Evolutionary conservation across 345 rosid species (phyloP).

Genomic region (Clarkia xantiana): DNA sequence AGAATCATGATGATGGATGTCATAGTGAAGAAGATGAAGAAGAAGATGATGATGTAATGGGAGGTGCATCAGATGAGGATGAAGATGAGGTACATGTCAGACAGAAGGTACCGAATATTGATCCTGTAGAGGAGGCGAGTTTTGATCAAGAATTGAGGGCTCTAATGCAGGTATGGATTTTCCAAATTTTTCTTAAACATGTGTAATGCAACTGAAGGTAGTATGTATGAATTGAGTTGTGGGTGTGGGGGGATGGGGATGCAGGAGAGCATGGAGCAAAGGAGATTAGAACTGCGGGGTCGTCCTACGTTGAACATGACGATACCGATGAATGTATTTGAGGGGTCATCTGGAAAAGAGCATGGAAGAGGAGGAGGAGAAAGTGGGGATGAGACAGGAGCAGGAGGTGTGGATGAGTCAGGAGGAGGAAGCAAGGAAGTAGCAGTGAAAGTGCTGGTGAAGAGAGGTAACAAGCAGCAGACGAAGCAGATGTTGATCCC

Average conservation of each 20-base stretch:
- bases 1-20: constrained; percentile 51
- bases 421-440: constrained; percentile 64
- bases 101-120: constrained; percentile 64
- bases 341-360: constrained; percentile 62
- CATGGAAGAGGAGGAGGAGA: constrained; percentile 75
- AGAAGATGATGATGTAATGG: constrained; percentile 42
- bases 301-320: constrained; percentile 79
- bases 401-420: constrained; percentile 37
- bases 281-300: constrained; percentile 75
- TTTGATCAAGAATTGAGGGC: constrained; percentile 89
- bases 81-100: constrained; percentile 66
- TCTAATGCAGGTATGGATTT: constrained; percentile 63
- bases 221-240: constrained; percentile 10
- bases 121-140: constrained; percentile 62
- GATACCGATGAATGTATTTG: constrained; percentile 86
- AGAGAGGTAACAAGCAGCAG: constrained; percentile 94
- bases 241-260: no score
- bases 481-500: constrained; percentile 89
- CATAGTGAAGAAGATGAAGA: constrained; percentile 58
- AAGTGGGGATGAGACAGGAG: constrained; percentile 55
- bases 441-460: constrained; percentile 91
- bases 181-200: neutral
- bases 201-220: no score
- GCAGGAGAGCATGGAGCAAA: constrained; percentile 99
- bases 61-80: constrained; percentile 76